These are phyloP conservation scores for Cubamyces lactineus DNA, from an alignment of 768 basidiomycete species.

Conservation along the genomic window DNA sequence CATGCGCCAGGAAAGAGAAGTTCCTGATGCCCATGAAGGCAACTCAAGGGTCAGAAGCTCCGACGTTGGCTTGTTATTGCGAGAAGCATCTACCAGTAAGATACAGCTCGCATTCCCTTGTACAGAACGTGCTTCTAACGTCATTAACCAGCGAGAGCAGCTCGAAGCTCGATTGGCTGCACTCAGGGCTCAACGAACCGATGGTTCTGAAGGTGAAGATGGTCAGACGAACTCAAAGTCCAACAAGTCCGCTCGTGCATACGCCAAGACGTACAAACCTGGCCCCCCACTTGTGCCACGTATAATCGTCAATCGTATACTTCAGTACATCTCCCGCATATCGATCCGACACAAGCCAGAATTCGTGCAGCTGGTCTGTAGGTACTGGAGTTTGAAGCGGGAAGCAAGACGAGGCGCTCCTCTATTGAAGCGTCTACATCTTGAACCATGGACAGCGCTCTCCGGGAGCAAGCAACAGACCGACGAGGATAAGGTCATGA, in stretches of 20 bases:
- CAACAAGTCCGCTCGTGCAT: slow-evolving; percentile 87
- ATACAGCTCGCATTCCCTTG: neutral
- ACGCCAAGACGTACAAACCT: slow-evolving; percentile 89
- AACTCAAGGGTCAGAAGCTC: slow-evolving; percentile 72
- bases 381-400: slow-evolving; percentile 97
- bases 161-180: slow-evolving; percentile 61
- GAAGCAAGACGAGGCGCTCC: slow-evolving; percentile 94
- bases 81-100: slow-evolving; percentile 90
- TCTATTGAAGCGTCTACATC: slow-evolving; percentile 86
- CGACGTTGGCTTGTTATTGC: slow-evolving; percentile 79
- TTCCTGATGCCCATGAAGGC: slow-evolving; percentile 87
- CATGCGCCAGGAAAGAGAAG: slow-evolving; percentile 89
- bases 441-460: slow-evolving; percentile 96
- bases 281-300: slow-evolving; percentile 92
- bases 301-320: slow-evolving; percentile 78
- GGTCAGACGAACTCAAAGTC: slow-evolving; percentile 30
- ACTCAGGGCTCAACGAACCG: slow-evolving; percentile 53
- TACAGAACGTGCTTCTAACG: neutral
- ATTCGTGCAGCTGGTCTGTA: slow-evolving; percentile 77
- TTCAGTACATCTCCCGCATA: slow-evolving; percentile 73
- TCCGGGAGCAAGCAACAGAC: slow-evolving; percentile 64
- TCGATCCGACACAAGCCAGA: slow-evolving; percentile 74
- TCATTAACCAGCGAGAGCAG: slow-evolving; percentile 60
- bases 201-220: slow-evolving; percentile 33
- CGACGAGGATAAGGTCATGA: slow-evolving; percentile 81